Conservation (phyloP, 257 asterid species). For the Lantana camara region DNA sequence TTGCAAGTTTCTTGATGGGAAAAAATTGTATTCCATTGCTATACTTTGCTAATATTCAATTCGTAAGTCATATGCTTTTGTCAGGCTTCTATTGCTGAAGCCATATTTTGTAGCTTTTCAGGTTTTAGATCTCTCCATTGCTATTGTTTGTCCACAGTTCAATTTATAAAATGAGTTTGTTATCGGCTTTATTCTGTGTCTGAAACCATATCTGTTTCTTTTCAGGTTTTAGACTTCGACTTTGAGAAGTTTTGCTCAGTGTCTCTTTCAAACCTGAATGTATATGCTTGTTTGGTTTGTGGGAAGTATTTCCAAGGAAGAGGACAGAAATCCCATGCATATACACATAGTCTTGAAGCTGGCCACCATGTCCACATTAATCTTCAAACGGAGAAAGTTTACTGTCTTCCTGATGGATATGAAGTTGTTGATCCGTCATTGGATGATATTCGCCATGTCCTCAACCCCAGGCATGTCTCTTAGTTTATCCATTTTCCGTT, state of each 20-base stretch:
- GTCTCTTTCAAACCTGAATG: slow-evolving; percentile 94
- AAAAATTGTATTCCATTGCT: background rate
- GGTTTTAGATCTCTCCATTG: too few relatives aligned
- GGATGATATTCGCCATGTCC: slow-evolving; percentile 93
- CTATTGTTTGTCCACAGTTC: too few relatives aligned
- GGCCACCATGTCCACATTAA: slow-evolving; percentile 96
- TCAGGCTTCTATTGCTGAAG: too few relatives aligned
- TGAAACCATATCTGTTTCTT: slow-evolving; percentile 19
- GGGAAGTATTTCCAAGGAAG: slow-evolving; percentile 99
- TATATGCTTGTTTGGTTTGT: slow-evolving; percentile 94
- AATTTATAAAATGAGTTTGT: background rate
- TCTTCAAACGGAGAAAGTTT: slow-evolving; percentile 91
- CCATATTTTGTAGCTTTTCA: too few relatives aligned
- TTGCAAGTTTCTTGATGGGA: background rate
- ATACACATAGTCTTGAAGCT: slow-evolving; percentile 97
- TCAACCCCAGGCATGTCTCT: slow-evolving; percentile 74
- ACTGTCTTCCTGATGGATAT: slow-evolving; percentile 99
- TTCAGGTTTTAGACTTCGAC: slow-evolving; percentile 97
- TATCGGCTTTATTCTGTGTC: slow-evolving; percentile 10
- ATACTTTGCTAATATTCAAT: slow-evolving; percentile 12
- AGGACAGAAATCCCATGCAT: slow-evolving; percentile 94
- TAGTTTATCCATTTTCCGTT: background rate
- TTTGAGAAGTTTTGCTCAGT: slow-evolving; percentile 96
- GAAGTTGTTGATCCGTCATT: slow-evolving; percentile 89
- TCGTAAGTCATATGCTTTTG: too few relatives aligned